Evolutionary conservation across 306 rosid genomes (phyloP).

Genomic region (Trichosanthes truncata): DNA sequence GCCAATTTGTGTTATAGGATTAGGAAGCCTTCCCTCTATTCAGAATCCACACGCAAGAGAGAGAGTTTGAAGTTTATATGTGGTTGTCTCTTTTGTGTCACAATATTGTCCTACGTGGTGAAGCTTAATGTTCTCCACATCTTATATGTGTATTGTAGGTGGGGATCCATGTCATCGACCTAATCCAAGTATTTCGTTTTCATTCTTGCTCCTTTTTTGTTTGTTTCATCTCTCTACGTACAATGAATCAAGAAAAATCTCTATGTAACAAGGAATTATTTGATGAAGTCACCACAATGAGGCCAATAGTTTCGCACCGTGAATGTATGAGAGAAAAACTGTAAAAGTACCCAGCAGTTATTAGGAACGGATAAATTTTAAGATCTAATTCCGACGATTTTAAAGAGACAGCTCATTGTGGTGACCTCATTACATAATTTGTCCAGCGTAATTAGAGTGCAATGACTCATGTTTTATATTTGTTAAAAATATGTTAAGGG

Average conservation of each 20-base stretch:
- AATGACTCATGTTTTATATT: too few relatives aligned
- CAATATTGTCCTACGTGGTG: background rate
- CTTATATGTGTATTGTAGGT: conserved; percentile 9
- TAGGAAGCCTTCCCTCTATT: conserved; percentile 10
- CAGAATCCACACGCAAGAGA: background rate
- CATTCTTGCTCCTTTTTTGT: background rate
- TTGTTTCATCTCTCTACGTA: background rate
- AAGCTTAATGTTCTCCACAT: conserved; percentile 2
- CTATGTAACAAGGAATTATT: too few relatives aligned
- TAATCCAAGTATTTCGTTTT: conserved; percentile 27
- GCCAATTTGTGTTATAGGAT: conserved; percentile 4
- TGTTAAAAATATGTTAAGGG: too few relatives aligned
- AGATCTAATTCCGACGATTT: too few relatives aligned
- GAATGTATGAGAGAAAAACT: background rate
- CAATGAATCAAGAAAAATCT: background rate
- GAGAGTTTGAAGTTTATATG: conserved; percentile 2
- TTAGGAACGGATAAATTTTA: too few relatives aligned
- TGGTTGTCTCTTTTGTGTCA: conserved; percentile 18
- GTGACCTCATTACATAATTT: too few relatives aligned
- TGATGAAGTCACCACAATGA: too few relatives aligned
- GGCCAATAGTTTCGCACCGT: too few relatives aligned
- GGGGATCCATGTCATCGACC: conserved; percentile 47
- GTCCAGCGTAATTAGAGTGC: too few relatives aligned
- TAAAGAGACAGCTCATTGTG: too few relatives aligned
- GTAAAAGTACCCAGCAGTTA: too few relatives aligned